phyloP scores from a whole-genome alignment of 2,329 filamentous ascomycete species.

The Pestalotiopsis sp. region DNA sequence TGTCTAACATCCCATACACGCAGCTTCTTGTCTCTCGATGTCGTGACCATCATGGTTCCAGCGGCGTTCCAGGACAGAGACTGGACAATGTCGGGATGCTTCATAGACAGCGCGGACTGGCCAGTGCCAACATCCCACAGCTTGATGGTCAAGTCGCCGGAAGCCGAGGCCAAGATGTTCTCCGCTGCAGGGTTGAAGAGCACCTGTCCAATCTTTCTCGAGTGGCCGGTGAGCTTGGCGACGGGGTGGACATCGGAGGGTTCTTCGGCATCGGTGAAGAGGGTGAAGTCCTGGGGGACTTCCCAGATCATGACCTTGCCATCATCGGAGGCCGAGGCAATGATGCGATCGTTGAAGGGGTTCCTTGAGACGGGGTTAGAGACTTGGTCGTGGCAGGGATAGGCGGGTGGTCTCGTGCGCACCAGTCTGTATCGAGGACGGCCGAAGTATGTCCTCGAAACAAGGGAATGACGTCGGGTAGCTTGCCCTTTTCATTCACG shows the following conservation, averaged over 20 bases:
- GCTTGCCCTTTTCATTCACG: conserved; percentile 82
- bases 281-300: conserved; percentile 84
- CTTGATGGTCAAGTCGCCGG: conserved; percentile 93
- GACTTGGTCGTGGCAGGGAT: conserved; percentile 17
- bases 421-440: conserved; percentile 98
- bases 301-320: conserved; percentile 97
- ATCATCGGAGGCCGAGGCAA: conserved; percentile 94
- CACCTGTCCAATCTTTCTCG: conserved; percentile 96
- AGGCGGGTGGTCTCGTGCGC: conserved; percentile 30
- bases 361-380: conserved; percentile 62
- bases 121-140: conserved; percentile 90
- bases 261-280: conserved; percentile 84
- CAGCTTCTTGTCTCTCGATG: conserved; percentile 96
- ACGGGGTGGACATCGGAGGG: conserved; percentile 79
- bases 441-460: conserved; percentile 96
- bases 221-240: conserved; percentile 82
- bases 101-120: conserved; percentile 73
- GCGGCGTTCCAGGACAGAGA: conserved; percentile 94
- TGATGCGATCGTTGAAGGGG: conserved; percentile 90
- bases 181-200: conserved; percentile 96
- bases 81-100: conserved; percentile 90
- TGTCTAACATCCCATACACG: conserved; percentile 97
- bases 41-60: conserved; percentile 84
- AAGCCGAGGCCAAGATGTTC: conserved; percentile 92
- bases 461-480: conserved; percentile 89